A percentile compares a stretch with the other conserved stretches of the same genome.
These are phyloP conservation scores for Tolypocladium nubicola DNA, from an alignment of 2,329 filamentous ascomycete genomes.

Conservation along the genomic window DNA sequence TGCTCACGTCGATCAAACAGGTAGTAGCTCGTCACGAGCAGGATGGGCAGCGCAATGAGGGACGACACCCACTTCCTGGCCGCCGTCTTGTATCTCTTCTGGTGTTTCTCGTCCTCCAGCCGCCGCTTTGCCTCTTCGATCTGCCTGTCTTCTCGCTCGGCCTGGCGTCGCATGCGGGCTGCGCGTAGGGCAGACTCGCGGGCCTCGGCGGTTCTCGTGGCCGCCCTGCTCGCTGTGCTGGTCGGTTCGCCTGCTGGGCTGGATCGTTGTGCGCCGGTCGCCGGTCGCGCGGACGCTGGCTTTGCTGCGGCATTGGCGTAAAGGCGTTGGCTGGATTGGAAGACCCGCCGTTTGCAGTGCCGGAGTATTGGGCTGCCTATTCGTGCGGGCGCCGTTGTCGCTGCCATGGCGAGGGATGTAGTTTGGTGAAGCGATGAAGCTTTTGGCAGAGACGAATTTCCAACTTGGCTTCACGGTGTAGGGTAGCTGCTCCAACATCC, in stretches of 20 bases:
- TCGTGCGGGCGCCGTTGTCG: background rate
- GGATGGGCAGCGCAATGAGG: conserved; percentile 42
- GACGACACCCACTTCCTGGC: conserved; percentile 33
- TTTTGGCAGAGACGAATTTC: background rate
- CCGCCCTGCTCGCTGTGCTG: background rate
- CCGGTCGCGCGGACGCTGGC: background rate
- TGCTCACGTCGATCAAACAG: conserved; percentile 39
- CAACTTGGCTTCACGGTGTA: background rate
- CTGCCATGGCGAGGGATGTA: background rate
- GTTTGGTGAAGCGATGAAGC: background rate
- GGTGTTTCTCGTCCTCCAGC: conserved; percentile 22
- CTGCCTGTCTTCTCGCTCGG: conserved; percentile 7
- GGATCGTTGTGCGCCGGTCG: background rate
- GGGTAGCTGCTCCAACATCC: background rate
- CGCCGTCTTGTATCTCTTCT: conserved; percentile 31
- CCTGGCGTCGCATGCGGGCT: conserved; percentile 9
- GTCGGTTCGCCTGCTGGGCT: background rate
- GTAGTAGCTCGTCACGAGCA: conserved; percentile 44
- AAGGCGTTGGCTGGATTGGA: background rate
- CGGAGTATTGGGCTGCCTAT: background rate
- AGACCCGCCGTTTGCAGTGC: background rate
- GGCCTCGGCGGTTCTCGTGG: conserved; percentile 10
- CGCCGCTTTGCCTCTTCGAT: conserved; percentile 9
- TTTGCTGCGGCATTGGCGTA: background rate
- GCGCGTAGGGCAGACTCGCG: conserved; percentile 12